Conservation (phyloP, 768 basidiomycete genomes). For the Lyophyllum semitale region DNA sequence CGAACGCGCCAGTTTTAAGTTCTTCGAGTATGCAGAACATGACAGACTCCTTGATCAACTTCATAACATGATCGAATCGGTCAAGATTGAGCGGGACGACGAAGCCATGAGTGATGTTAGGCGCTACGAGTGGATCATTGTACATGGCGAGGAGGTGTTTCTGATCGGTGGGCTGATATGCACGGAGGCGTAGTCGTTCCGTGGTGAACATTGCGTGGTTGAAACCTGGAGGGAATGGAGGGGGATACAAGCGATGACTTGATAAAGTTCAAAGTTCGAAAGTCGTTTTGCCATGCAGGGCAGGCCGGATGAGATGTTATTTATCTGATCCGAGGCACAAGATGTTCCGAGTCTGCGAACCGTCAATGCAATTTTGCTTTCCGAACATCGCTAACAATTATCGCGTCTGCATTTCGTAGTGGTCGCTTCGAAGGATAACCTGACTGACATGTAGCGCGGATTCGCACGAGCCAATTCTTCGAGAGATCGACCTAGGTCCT, state of each 20-base stretch:
- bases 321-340: too few relatives aligned
- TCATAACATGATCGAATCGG: conserved; percentile 7
- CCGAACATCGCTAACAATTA: too few relatives aligned
- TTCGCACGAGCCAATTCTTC: not conserved
- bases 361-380: too few relatives aligned
- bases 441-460: not conserved
- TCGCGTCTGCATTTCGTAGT: too few relatives aligned
- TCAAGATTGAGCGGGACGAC: conserved; percentile 8
- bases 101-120: conserved; percentile 7
- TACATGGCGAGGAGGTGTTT: conserved; percentile 27
- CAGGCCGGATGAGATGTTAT: too few relatives aligned
- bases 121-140: conserved; percentile 29
- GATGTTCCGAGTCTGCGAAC: too few relatives aligned
- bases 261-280: not conserved
- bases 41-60: conserved; percentile 6
- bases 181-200: conserved; percentile 32
- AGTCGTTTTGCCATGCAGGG: too few relatives aligned
- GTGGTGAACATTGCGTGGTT: conserved; percentile 26
- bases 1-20: not conserved
- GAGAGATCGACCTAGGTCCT: too few relatives aligned
- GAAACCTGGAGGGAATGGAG: not conserved
- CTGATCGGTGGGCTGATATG: conserved; percentile 31
- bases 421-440: not conserved
- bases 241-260: not conserved
- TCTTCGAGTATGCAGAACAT: conserved; percentile 20